Percentiles rank a stretch among this genome's conserved stretches.
These are phyloP conservation scores for Eucalyptus marginata DNA, from an alignment of 345 rosid species.

Conservation along the genomic window DNA sequence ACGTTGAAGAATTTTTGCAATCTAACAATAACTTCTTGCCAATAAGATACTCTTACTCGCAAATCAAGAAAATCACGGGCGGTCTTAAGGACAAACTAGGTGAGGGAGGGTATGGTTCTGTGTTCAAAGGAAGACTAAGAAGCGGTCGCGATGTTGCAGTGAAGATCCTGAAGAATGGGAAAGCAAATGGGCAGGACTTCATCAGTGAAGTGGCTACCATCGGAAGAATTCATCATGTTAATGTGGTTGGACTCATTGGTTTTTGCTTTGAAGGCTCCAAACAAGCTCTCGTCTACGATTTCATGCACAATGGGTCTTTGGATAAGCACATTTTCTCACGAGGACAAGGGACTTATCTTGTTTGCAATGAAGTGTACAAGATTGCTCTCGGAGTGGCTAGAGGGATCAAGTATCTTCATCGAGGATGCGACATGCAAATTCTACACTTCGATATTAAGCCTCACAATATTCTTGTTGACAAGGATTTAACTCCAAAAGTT, in stretches of 20 bases:
- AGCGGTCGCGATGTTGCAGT: fast-evolving
- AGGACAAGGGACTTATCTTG: not conserved
- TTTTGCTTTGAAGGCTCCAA: not conserved
- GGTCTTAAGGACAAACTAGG: not conserved
- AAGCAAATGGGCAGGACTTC: not conserved
- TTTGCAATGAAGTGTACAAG: not conserved
- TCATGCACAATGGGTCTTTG: not conserved
- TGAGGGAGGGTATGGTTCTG: not conserved
- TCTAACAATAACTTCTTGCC: not conserved
- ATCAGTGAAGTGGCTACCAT: not conserved
- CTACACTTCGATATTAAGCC: not conserved
- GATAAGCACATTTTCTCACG: not conserved
- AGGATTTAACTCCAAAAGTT: not conserved
- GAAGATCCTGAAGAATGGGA: not conserved
- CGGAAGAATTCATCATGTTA: not conserved
- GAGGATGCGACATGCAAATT: not conserved
- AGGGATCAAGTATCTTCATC: not conserved
- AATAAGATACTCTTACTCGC: not conserved
- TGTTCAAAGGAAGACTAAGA: not conserved
- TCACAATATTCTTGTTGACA: not conserved
- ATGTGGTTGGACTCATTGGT: not conserved
- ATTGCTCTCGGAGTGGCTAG: not conserved
- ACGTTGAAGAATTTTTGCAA: not conserved
- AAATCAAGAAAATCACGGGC: not conserved
- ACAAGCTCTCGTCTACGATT: not conserved